Evolutionary conservation across 768 basidiomycete genomes (phyloP).

Genomic region (Podaxis rugospora): DNA sequence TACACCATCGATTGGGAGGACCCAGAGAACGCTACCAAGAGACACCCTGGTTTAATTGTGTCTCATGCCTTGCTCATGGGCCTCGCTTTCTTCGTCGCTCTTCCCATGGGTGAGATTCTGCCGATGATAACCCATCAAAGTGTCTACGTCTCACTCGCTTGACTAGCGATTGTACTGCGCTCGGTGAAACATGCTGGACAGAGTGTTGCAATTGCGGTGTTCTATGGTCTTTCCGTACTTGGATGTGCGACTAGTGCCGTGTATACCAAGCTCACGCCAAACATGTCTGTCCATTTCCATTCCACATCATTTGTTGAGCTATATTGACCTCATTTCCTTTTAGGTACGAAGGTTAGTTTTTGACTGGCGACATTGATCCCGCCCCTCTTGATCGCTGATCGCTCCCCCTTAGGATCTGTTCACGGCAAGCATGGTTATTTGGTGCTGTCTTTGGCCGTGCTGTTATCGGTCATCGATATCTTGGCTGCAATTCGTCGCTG

Average conservation of each 20-base stretch:
- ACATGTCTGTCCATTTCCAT: conserved; percentile 48
- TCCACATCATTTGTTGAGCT: conserved; percentile 4
- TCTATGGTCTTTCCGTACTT: conserved; percentile 56
- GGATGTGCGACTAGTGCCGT: conserved; percentile 65
- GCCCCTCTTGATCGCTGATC: background rate
- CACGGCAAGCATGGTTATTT: conserved; percentile 65
- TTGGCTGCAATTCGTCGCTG: conserved; percentile 46
- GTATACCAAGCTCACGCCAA: conserved; percentile 76
- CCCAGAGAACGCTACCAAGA: conserved; percentile 32
- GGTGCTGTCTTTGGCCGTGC: conserved; percentile 32
- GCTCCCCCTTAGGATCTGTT: conserved; percentile 29
- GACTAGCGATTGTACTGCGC: conserved; percentile 74
- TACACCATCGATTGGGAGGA: conserved; percentile 75
- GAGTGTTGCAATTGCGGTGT: conserved; percentile 50
- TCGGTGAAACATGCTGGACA: conserved; percentile 70
- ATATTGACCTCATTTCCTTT: conserved; percentile 17
- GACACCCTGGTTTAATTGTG: conserved; percentile 68
- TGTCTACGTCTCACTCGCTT: conserved; percentile 1
- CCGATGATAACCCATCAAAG: background rate
- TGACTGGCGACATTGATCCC: background rate
- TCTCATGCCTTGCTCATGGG: conserved; percentile 72
- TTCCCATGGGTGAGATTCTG: conserved; percentile 67
- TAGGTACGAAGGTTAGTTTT: conserved; percentile 63
- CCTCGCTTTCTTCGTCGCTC: conserved; percentile 75
- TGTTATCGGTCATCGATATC: conserved; percentile 47